Percentiles rank a stretch among this genome's conserved stretches.
phyloP scores from a whole-genome alignment of 2,329 filamentous ascomycete genomes.

The Byssoonygena ceratinophila region DNA sequence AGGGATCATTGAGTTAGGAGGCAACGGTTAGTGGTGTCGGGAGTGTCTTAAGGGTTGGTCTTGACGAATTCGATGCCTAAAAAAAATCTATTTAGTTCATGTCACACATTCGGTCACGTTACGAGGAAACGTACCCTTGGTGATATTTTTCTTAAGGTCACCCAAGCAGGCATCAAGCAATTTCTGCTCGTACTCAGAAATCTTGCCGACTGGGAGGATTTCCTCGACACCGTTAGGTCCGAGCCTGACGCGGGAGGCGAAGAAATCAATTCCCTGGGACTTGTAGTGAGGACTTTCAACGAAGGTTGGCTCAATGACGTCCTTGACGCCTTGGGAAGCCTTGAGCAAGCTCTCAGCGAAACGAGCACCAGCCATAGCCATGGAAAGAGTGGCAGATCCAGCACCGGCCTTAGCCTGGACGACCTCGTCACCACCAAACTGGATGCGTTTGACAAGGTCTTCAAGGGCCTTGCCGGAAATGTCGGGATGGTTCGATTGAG shows the following conservation, averaged over 20 bases:
- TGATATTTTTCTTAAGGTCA: conserved; percentile 66
- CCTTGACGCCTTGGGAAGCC: conserved; percentile 85
- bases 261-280: conserved; percentile 96
- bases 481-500: conserved; percentile 77
- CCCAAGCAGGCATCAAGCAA: conserved; percentile 73
- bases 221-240: conserved; percentile 93
- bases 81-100: neutral
- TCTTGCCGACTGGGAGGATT: conserved; percentile 75
- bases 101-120: neutral
- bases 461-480: conserved; percentile 65
- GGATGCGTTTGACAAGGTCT: conserved; percentile 81
- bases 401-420: conserved; percentile 98
- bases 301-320: conserved; percentile 89
- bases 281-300: conserved; percentile 97
- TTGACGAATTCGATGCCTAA: conserved; percentile 51
- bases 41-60: conserved; percentile 47
- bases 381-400: conserved; percentile 93
- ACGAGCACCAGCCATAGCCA: conserved; percentile 86
- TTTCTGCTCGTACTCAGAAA: conserved; percentile 78
- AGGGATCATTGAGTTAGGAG: neutral
- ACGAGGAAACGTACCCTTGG: conserved; percentile 56
- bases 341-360: conserved; percentile 88
- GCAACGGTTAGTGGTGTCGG: neutral
- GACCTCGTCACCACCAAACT: conserved; percentile 98
- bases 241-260: conserved; percentile 88